A percentile compares a stretch with the other conserved stretches of the same genome.
These are phyloP conservation scores for Anacardium occidentale DNA, from an alignment of 345 rosid species.

Conservation along the genomic window DNA sequence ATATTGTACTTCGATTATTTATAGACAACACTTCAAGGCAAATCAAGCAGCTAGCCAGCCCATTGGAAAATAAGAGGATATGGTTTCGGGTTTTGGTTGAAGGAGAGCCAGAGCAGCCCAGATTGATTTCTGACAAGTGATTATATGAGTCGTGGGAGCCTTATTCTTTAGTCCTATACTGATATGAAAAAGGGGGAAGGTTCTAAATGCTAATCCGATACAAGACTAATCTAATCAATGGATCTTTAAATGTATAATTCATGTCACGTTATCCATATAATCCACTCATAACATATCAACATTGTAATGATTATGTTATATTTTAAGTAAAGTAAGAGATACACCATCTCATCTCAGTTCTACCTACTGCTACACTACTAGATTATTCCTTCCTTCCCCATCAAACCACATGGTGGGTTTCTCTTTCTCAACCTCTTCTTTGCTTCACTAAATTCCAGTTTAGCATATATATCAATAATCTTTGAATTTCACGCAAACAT, in stretches of 20 bases:
- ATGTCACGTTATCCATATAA: constrained; percentile 43
- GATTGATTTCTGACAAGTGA: not conserved
- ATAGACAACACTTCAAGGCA: too few species aligned
- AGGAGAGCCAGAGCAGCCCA: not conserved
- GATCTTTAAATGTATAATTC: constrained; percentile 24
- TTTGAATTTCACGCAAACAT: too few species aligned
- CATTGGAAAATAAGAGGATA: too few species aligned
- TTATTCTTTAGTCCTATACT: not conserved
- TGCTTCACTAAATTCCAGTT: constrained; percentile 1
- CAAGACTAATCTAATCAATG: constrained; percentile 5
- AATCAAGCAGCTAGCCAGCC: too few species aligned
- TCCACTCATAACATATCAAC: constrained; percentile 44
- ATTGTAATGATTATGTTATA: constrained; percentile 37
- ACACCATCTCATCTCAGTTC: not conserved
- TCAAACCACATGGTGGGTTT: constrained; percentile 31
- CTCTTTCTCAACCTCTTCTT: constrained; percentile 15
- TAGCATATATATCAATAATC: too few species aligned
- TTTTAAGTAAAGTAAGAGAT: constrained; percentile 23
- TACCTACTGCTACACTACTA: constrained; percentile 17
- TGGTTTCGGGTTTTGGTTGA: not conserved
- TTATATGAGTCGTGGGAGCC: not conserved
- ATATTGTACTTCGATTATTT: too few species aligned
- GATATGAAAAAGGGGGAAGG: not conserved
- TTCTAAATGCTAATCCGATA: not conserved
- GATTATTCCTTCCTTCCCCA: constrained; percentile 33